Base-by-base conservation (phyloP, 2,329 filamentous ascomycete species). In the Calonectria henricotiae region DNA sequence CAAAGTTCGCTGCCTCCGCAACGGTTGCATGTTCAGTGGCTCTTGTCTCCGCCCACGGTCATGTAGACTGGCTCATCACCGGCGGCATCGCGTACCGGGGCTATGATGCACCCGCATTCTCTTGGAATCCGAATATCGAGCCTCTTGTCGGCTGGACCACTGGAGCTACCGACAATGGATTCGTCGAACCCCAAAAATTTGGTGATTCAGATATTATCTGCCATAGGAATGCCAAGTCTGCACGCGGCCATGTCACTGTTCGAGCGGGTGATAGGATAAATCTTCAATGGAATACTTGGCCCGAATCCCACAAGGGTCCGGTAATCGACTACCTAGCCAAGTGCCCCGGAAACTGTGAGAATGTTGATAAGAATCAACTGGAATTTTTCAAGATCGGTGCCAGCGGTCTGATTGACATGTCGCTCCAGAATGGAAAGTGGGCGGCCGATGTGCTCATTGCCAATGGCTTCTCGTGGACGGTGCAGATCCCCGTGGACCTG, bases 361-460 rank as follows among this genome's bases (percentile, higher is more conserved):
- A 80, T 0, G 88, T 86, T 67, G 86, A 88, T 80, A 88, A 89
- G 80, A 81, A 79, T 2, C 77, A 82, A 5, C 85, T 92, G 35
- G 80, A 87, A 73, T 92, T 88, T 80, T 89, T 91, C 86, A 93
- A 93, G 86, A 91, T 92, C 69, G 85, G 87, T 44, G 85, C 85
- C 67, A 83, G 80, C 39, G 91, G 90, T 68, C 83, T 89, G 30
- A 81, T 87, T 68, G 73, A 78, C 54, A 85, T 89, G 72, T 82
- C 87, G 70, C 77, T 82, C 71, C 83, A 81, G 54, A 83, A 78
- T 62, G 73, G 79, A 25, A 70, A 67, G 12, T 85, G 83, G 83
- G 80, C 79, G 1, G 73, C 81, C 4, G 79, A 80, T 67, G 78
- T 85, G 0, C 80, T 89, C 68, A 85, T 88, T 73, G 74, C 80